Evolutionary conservation across 192 early-diverging fungal genomes (phyloP).

Genomic region (Entomortierella lignicola): DNA sequence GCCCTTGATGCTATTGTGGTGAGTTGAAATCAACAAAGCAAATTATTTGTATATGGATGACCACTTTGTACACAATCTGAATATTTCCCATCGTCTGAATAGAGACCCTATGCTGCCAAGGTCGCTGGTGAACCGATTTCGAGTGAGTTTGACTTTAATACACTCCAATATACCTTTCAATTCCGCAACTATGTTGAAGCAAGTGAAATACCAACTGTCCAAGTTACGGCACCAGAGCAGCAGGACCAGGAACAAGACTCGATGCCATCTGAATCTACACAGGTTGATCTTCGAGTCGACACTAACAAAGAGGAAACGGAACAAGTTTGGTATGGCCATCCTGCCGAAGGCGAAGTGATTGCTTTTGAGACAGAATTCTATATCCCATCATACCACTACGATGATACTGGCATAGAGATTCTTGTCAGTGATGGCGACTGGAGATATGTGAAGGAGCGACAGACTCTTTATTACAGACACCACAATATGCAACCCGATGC

Average conservation of each 20-base stretch:
- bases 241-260: neutral
- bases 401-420: conserved; percentile 62
- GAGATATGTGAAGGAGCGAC: conserved; percentile 71
- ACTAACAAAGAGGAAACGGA: neutral
- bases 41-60: no score
- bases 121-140: conserved; percentile 73
- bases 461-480: conserved; percentile 73
- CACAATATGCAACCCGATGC: conserved; percentile 43
- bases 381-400: conserved; percentile 82
- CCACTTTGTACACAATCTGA: no score
- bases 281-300: neutral
- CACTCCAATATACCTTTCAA: conserved; percentile 68
- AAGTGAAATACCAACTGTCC: conserved; percentile 43
- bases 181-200: conserved; percentile 60
- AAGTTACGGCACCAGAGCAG: conserved; percentile 35
- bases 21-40: conserved; percentile 6
- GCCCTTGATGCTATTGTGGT: conserved; percentile 61
- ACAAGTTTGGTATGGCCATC: conserved; percentile 26
- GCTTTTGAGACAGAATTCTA: conserved; percentile 73
- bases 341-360: conserved; percentile 17
- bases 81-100: neutral
- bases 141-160: conserved; percentile 70
- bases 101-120: conserved; percentile 86
- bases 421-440: conserved; percentile 76
- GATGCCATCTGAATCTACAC: neutral